Percentiles rank a stretch among this genome's conserved stretches.
These are phyloP conservation scores for Spathaspora girioi DNA, from an alignment of 805 yeast species.

Conservation along the genomic window DNA sequence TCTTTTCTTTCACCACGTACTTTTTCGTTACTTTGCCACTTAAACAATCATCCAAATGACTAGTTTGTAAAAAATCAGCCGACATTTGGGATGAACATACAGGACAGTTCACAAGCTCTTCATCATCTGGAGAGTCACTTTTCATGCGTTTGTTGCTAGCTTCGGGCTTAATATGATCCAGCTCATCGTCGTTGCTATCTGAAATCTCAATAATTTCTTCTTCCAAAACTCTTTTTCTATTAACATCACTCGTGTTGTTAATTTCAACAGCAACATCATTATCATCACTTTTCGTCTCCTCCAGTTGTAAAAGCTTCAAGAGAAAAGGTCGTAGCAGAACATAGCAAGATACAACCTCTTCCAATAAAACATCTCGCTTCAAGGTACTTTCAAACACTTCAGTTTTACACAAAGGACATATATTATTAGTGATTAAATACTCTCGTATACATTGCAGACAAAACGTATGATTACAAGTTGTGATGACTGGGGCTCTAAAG, in stretches of 20 bases:
- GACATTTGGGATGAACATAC: constrained; percentile 58
- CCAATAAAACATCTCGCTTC: constrained; percentile 64
- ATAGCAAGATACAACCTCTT: constrained; percentile 62
- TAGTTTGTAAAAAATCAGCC: constrained; percentile 49
- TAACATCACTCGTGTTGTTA: not conserved
- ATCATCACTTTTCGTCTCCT: not conserved
- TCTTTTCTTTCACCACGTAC: constrained; percentile 4
- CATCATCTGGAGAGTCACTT: not conserved
- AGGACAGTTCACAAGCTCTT: constrained; percentile 56
- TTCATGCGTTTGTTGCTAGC: not conserved
- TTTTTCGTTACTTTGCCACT: constrained; percentile 15
- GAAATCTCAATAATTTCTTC: constrained; percentile 11
- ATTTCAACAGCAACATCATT: not conserved
- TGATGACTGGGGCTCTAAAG: constrained; percentile 72
- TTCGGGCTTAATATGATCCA: not conserved
- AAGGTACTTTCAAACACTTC: constrained; percentile 69
- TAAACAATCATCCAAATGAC: constrained; percentile 64
- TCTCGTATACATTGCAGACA: constrained; percentile 85
- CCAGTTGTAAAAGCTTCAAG: constrained; percentile 4
- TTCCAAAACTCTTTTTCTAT: constrained; percentile 5
- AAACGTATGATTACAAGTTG: constrained; percentile 85
- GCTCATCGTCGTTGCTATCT: not conserved
- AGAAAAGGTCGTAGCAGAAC: constrained; percentile 14
- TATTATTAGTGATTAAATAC: constrained; percentile 52
- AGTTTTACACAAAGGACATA: constrained; percentile 76